Base-by-base conservation (phyloP, 208 protist species). In the Crithidia bombi region DNA sequence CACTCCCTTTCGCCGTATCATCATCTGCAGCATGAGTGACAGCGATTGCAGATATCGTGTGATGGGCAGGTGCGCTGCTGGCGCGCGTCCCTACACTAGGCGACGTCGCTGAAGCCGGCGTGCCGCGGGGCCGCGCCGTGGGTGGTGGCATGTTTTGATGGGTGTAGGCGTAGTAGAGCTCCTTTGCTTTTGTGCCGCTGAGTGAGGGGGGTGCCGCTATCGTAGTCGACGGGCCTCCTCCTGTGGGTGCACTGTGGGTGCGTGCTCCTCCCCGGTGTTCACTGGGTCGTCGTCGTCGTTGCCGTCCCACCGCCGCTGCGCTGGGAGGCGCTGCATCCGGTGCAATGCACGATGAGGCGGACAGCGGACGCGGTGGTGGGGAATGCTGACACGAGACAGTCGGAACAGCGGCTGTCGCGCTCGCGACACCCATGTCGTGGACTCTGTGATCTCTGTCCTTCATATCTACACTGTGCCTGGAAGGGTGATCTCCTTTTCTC, bases 81-180 rank as follows among this genome's bases (percentile, higher is more conserved):
- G 57, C 19, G 2, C 57, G 41, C 12, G 14, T 10, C 19, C 26
- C 23, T n/a, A n/a, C n/a, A n/a, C n/a, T n/a, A n/a, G n/a, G n/a
- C n/a, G n/a, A n/a, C n/a, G n/a, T n/a, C n/a, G n/a, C n/a, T n/a
- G n/a, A n/a, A n/a, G n/a, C n/a, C n/a, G n/a, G n/a, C n/a, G n/a
- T n/a, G n/a, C n/a, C n/a, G n/a, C n/a, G n/a, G n/a, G n/a, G n/a
- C n/a, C n/a, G n/a, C 23, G 64, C n/a, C 55, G 21, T 36, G 19
- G 46, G 23, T 19, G 58, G 17, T 17, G 51, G 65, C 35, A 70
- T 43, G 21, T 44, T 57, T 44, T 66, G 58, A 30, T 57, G 69
- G 35, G 72, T 72, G 63, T 79, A 79, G 17, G 65, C 47, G 61
- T 79, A 68, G 41, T 71, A 63, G 11, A 74, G 46, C 28, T 61